Evolutionary conservation across 2,329 filamentous ascomycete species (phyloP).

Genomic region (Exophiala sp.): DNA sequence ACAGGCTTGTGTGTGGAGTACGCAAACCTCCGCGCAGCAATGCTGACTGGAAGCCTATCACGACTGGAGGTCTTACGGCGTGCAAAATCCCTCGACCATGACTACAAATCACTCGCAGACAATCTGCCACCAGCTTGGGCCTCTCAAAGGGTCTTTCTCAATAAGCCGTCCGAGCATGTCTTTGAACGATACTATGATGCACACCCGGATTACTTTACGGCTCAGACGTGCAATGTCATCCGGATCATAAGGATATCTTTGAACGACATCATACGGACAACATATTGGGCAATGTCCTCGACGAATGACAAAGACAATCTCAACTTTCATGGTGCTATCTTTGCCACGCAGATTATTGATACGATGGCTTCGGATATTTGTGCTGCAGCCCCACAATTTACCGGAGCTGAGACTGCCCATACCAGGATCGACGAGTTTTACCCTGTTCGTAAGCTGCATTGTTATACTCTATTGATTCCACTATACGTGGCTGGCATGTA

Average conservation of each 20-base stretch:
- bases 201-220: slow-evolving; percentile 31
- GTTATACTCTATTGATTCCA: slow-evolving; percentile 28
- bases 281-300: slow-evolving; percentile 2
- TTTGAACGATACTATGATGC: slow-evolving; percentile 31
- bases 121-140: slow-evolving; percentile 16
- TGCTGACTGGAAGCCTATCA: slow-evolving; percentile 18
- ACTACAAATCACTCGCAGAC: slow-evolving; percentile 27
- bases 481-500: slow-evolving; percentile 26
- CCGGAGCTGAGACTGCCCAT: background rate
- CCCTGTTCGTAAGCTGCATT: slow-evolving; percentile 12
- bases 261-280: slow-evolving; percentile 27
- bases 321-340: background rate
- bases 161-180: slow-evolving; percentile 8
- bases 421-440: slow-evolving; percentile 1
- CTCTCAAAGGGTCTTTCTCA: slow-evolving; percentile 10
- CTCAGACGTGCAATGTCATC: slow-evolving; percentile 34
- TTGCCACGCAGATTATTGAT: slow-evolving; percentile 26
- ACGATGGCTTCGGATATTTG: slow-evolving; percentile 32
- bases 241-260: slow-evolving; percentile 34
- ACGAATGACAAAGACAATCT: background rate
- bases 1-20: slow-evolving; percentile 31
- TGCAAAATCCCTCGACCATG: slow-evolving; percentile 29
- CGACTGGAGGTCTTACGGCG: slow-evolving; percentile 20
- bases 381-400: slow-evolving; percentile 34
- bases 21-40: slow-evolving; percentile 27